Evolutionary conservation across 2,329 filamentous ascomycete genomes (phyloP).

Genomic region (Penicillium sp.): DNA sequence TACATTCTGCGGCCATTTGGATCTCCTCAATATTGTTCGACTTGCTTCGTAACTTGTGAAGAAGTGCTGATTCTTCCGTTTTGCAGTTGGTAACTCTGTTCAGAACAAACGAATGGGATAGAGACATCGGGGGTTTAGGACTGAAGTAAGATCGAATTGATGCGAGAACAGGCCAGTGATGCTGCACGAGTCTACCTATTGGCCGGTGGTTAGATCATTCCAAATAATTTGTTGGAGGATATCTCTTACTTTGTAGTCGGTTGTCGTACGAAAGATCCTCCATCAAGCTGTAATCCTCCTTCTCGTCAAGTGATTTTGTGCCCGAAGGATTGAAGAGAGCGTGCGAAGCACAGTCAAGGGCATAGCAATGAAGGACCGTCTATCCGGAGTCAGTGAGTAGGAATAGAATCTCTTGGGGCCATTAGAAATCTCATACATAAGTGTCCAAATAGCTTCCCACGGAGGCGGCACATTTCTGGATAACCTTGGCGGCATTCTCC

Average conservation of each 20-base stretch:
- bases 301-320: background rate
- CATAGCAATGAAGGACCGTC: conserved; percentile 2
- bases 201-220: background rate
- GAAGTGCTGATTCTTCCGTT: background rate
- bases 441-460: background rate
- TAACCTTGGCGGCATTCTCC: conserved; percentile 1
- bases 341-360: conserved; percentile 2
- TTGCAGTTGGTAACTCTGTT: background rate
- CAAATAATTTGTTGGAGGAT: background rate
- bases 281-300: background rate
- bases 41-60: background rate
- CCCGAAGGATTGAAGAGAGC: background rate
- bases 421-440: background rate
- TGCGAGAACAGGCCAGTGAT: background rate
- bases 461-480: background rate
- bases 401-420: background rate
- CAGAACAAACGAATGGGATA: background rate
- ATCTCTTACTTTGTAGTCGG: background rate
- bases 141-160: background rate
- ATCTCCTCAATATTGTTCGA: background rate
- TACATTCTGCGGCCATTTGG: conserved; percentile 2
- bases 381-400: background rate
- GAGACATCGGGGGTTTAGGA: background rate
- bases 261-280: conserved; percentile 2
- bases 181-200: conserved; percentile 1